Base-by-base conservation (phyloP, 129 eudicot species). In the Calendula officinalis region DNA sequence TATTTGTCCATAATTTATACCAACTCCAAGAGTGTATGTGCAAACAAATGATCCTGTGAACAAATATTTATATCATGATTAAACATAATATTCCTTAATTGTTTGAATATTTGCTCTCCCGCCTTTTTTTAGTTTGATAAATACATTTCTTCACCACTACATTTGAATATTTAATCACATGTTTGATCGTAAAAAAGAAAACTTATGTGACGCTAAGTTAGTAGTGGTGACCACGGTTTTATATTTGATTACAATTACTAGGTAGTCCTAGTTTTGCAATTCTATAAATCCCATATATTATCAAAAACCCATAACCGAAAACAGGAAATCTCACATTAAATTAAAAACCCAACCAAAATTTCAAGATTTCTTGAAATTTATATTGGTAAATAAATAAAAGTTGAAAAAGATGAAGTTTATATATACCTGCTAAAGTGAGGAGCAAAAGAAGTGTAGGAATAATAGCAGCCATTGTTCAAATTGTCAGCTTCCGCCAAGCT, bases 1-100 rank as follows among this genome's bases (percentile, higher is more conserved):
- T 17, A 91, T 91, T 61, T 87, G 96, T 39, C 98, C 98, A 61
- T 91, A 91, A 55, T 91, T 91, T n/a, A 91, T 88, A 50, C 98
- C 98, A 3, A 91, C 79, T 71, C 94, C 95, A 13, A 84, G 67
- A 52, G 85, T 17, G 11, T 43, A 40, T 51, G 50, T 76, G 14
- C 70, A 27, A 11, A 64, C 40, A 17, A 69, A 62, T 62, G 55
- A 72, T 69, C 80, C 96, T 84, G 79, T 7, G 39, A 5, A 67
- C 34, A 63, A 15, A 1, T 44, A 45, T 56, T 16, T 33, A 17
- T 57, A 38, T 57, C 30, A 52, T 13, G 46, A 60, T 60, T 30
- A n/a, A 48, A 46, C 56, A 4, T 6, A 36, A 12, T 11, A 9
- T 14, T n/a, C n/a, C n/a, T n/a, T n/a, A n/a, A n/a, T n/a, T n/a